Evolutionary conservation across 208 protist genomes (phyloP).

Genomic region (Wallacemonas sp.): DNA sequence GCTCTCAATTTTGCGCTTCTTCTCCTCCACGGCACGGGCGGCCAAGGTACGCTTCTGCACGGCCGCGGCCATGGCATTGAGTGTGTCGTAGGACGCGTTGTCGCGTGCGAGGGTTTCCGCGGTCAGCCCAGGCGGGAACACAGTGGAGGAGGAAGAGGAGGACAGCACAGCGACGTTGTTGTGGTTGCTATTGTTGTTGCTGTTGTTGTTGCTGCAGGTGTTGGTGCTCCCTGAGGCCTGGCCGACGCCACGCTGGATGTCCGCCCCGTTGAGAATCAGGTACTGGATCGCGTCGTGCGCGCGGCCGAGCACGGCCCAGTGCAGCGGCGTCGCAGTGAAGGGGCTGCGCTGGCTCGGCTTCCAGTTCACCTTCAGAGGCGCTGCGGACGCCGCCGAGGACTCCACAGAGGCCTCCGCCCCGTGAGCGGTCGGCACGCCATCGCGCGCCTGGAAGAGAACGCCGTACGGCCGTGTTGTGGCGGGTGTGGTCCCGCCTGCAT

Average conservation of each 20-base stretch:
- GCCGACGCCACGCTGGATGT: slow-evolving; percentile 31
- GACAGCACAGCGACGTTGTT: no score
- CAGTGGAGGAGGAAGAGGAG: neutral
- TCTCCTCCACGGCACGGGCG: neutral
- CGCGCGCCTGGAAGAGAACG: slow-evolving; percentile 30
- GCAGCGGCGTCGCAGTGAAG: slow-evolving; percentile 60
- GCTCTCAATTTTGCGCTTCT: slow-evolving; percentile 32
- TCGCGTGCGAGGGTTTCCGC: slow-evolving; percentile 38
- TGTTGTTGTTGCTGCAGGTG: slow-evolving; percentile 21
- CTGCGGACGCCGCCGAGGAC: neutral
- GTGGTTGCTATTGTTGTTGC: no score
- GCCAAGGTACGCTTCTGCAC: slow-evolving; percentile 6
- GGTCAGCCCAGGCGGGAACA: slow-evolving; percentile 30
- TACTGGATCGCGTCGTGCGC: slow-evolving; percentile 54
- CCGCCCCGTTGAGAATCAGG: slow-evolving; percentile 57
- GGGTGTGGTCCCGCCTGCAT: slow-evolving; percentile 33
- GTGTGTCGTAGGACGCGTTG: slow-evolving; percentile 55
- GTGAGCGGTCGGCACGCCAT: neutral
- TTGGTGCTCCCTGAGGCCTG: neutral
- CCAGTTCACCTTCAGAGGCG: slow-evolving; percentile 37
- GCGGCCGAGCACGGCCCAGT: slow-evolving; percentile 79
- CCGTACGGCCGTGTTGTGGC: slow-evolving; percentile 37
- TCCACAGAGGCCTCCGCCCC: neutral
- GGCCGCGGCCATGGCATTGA: slow-evolving; percentile 27
- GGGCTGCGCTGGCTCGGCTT: slow-evolving; percentile 61